Percentiles rank a stretch among this genome's conserved stretches.
Conservation (phyloP, 176 grass and related monocot genomes). For the Oryza rufipogon region DNA sequence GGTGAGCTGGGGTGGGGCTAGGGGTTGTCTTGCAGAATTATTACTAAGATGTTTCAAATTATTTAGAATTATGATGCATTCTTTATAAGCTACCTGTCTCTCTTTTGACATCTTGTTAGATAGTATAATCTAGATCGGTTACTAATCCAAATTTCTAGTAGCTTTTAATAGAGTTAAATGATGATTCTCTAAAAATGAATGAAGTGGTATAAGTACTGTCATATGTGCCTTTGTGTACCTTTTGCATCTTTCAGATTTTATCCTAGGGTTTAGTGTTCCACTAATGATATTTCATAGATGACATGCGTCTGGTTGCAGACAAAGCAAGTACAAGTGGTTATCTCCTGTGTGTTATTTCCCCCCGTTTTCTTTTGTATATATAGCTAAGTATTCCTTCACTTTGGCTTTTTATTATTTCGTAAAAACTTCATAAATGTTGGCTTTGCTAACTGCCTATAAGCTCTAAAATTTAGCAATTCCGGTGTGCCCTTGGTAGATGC, state of each 20-base stretch:
- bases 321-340: neutral
- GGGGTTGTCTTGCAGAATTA: neutral
- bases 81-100: neutral
- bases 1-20: neutral
- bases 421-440: neutral
- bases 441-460: neutral
- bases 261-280: neutral
- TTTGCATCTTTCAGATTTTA: slow-evolving; percentile 9
- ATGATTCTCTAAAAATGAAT: neutral
- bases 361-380: neutral
- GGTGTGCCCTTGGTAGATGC: neutral
- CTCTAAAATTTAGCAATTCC: neutral
- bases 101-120: neutral
- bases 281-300: neutral
- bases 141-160: neutral
- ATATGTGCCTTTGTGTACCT: neutral
- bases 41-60: neutral
- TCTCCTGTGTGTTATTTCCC: neutral
- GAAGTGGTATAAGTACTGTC: neutral
- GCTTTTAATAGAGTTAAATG: neutral
- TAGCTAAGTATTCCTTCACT: neutral
- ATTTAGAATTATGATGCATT: neutral
- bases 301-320: neutral
- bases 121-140: neutral
- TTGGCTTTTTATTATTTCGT: neutral